A percentile compares a stretch with the other conserved stretches of the same genome.
Evolutionary conservation across 345 rosid species (phyloP).

Genomic region (Populus tremula): DNA sequence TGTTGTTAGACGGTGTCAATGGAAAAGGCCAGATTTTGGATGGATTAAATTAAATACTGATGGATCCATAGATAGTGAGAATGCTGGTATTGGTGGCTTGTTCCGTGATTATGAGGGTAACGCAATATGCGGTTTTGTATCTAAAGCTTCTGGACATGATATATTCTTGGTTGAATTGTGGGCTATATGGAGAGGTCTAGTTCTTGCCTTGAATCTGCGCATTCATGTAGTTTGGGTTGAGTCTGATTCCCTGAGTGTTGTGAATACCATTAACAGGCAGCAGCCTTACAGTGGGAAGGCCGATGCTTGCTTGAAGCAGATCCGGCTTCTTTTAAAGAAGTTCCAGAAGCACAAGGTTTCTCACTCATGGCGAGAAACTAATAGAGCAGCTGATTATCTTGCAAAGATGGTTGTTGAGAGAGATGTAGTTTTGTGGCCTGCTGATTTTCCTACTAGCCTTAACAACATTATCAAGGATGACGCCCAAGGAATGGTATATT

Average conservation of each 20-base stretch:
- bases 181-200: conserved; percentile 43
- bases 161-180: conserved; percentile 39
- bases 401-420: conserved; percentile 25
- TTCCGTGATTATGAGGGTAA: conserved; percentile 32
- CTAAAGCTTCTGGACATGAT: conserved; percentile 29
- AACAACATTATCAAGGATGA: conserved; percentile 33
- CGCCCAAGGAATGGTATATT: conserved; percentile 27
- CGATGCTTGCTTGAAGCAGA: conserved; percentile 22
- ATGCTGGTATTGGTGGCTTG: conserved; percentile 36
- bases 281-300: conserved; percentile 26
- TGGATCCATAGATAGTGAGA: conserved; percentile 28
- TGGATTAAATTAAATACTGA: conserved; percentile 38
- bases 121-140: conserved; percentile 38
- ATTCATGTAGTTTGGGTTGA: conserved; percentile 38
- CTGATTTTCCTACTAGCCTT: conserved; percentile 31
- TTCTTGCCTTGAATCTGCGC: conserved; percentile 30
- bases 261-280: conserved; percentile 34
- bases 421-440: conserved; percentile 36
- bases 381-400: conserved; percentile 40
- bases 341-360: conserved; percentile 23
- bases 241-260: conserved; percentile 40
- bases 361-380: conserved; percentile 42
- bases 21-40: conserved; percentile 34
- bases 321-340: conserved; percentile 27
- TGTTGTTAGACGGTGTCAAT: conserved; percentile 26